Percentiles rank a stretch among this genome's conserved stretches.
Evolutionary conservation across 164 flowering plant species (phyloP).

Genomic region (Vitis riparia): DNA sequence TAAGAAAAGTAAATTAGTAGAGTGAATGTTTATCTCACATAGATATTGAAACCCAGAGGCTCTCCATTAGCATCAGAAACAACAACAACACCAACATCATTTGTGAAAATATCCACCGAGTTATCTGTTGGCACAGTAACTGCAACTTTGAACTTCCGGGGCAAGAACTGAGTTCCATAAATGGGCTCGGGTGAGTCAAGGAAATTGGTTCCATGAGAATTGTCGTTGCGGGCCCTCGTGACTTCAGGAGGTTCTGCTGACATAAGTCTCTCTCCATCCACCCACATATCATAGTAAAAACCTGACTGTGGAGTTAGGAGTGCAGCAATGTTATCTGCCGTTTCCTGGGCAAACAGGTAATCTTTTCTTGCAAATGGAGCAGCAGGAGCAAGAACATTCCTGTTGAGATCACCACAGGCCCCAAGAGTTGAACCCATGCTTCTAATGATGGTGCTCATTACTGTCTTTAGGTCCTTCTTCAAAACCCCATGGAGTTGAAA

Average conservation of each 20-base stretch:
- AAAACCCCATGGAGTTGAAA: slow-evolving; percentile 98
- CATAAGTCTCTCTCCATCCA: slow-evolving; percentile 89
- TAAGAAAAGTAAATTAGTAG: background rate
- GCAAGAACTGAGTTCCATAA: slow-evolving; percentile 96
- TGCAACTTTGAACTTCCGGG: slow-evolving; percentile 96
- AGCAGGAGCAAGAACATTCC: slow-evolving; percentile 99
- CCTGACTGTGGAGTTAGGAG: slow-evolving; percentile 95
- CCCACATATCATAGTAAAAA: slow-evolving; percentile 97
- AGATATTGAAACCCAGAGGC: slow-evolving; percentile 91
- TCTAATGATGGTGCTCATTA: slow-evolving; percentile 80
- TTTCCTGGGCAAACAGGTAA: slow-evolving; percentile 85
- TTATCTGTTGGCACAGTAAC: slow-evolving; percentile 94
- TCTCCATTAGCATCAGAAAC: slow-evolving; percentile 82
- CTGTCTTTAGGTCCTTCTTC: slow-evolving; percentile 90
- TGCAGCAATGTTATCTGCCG: slow-evolving; percentile 95
- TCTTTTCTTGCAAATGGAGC: slow-evolving; percentile 87
- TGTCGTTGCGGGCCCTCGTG: slow-evolving; percentile 86
- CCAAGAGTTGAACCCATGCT: slow-evolving; percentile 98
- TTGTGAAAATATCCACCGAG: slow-evolving; percentile 93
- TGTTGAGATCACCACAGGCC: slow-evolving; percentile 97
- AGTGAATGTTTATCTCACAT: slow-evolving; percentile 48
- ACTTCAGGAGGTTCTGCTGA: slow-evolving; percentile 94
- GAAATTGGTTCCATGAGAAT: slow-evolving; percentile 95
- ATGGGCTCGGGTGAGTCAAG: slow-evolving; percentile 96
- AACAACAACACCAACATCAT: slow-evolving; percentile 95